These are phyloP conservation scores for Mortierella sp. DNA, from an alignment of 371 early-diverging fungal species.

Conservation along the genomic window DNA sequence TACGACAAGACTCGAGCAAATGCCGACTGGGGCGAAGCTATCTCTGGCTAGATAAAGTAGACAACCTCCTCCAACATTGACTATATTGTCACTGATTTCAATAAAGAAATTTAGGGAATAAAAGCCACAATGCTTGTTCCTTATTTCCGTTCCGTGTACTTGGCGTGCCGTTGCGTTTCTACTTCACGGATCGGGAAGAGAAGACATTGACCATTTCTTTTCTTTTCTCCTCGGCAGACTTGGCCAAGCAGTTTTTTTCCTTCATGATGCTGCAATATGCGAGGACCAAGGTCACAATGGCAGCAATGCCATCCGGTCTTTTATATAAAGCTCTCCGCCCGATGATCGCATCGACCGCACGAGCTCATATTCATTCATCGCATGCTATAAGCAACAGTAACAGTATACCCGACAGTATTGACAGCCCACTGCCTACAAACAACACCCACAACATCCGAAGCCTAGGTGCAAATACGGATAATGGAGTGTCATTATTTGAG, in stretches of 20 bases:
- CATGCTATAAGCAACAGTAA: background rate
- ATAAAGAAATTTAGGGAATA: too few species aligned
- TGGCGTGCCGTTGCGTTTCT: background rate
- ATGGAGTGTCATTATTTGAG: conserved; percentile 18
- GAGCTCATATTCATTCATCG: conserved; percentile 21
- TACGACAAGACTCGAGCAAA: conserved; percentile 24
- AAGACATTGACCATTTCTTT: background rate
- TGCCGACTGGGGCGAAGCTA: conserved; percentile 31
- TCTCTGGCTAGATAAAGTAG: conserved; percentile 18
- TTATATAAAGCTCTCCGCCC: conserved; percentile 23
- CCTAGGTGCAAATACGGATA: background rate
- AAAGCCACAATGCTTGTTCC: background rate
- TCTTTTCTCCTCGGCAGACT: conserved; percentile 1
- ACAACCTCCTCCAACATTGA: background rate
- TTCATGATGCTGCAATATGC: conserved; percentile 30
- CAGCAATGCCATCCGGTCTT: background rate
- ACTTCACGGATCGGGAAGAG: background rate
- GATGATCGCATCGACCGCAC: conserved; percentile 15
- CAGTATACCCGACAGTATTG: conserved; percentile 42
- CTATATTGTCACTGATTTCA: background rate
- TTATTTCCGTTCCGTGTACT: background rate
- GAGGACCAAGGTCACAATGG: conserved; percentile 22
- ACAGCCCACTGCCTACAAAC: conserved; percentile 23
- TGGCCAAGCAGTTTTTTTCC: background rate
- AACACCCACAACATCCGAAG: background rate